phyloP scores from a whole-genome alignment of 768 basidiomycete genomes.

The Ramaria sp. region DNA sequence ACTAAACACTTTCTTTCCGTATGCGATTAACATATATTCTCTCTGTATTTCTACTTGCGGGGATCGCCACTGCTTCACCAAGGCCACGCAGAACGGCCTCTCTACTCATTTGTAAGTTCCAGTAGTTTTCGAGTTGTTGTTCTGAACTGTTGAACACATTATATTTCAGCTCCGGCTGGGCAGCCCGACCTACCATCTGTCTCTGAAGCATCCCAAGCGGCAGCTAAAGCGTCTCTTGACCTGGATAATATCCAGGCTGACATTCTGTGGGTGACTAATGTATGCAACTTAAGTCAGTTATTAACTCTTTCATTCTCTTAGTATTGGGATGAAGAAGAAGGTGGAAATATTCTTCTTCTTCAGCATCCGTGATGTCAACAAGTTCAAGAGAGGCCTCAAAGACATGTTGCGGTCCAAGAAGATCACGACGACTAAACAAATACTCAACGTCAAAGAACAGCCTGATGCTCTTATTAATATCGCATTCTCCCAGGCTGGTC shows the following conservation, averaged over 20 bases:
- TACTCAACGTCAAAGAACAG: constrained; percentile 15
- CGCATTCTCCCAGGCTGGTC: constrained; percentile 40
- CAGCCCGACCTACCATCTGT: constrained; percentile 2
- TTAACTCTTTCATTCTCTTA: constrained; percentile 16
- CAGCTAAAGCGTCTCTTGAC: constrained; percentile 4
- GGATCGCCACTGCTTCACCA: too few relatives aligned
- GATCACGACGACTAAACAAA: constrained; percentile 35
- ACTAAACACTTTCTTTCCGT: too few relatives aligned
- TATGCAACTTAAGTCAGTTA: neutral
- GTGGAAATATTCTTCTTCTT: constrained; percentile 42
- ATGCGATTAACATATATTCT: too few relatives aligned
- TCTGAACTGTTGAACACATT: too few relatives aligned
- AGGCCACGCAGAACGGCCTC: too few relatives aligned
- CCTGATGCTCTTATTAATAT: constrained; percentile 33
- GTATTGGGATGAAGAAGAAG: constrained; percentile 46
- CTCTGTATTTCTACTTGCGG: too few relatives aligned
- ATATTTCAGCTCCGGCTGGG: too few relatives aligned
- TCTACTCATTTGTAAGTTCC: too few relatives aligned
- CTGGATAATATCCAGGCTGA: constrained; percentile 9
- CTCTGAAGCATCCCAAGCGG: neutral
- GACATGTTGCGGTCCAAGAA: constrained; percentile 24
- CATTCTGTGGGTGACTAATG: constrained; percentile 3
- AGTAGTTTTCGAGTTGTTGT: too few relatives aligned
- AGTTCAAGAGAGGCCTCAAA: constrained; percentile 36
- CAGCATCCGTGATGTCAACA: constrained; percentile 30